Percentiles rank a stretch among this genome's conserved stretches.
phyloP scores from a whole-genome alignment of 345 rosid species.

The Mercurialis annua region DNA sequence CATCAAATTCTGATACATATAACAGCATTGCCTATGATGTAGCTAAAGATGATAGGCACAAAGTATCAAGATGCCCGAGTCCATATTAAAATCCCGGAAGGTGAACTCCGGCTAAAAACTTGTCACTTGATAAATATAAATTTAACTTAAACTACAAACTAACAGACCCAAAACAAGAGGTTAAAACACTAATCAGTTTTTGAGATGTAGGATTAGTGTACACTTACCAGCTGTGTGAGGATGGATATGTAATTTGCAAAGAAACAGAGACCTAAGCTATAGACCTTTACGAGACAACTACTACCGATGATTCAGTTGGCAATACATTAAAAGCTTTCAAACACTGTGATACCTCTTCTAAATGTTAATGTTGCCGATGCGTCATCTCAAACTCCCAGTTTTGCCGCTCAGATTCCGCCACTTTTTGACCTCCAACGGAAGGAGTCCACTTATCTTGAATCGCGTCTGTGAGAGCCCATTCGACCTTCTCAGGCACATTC shows the following conservation, averaged over 20 bases:
- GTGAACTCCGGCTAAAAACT: neutral
- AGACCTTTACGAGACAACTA: neutral
- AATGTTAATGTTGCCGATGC: conserved; percentile 36
- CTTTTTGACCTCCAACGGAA: conserved; percentile 34
- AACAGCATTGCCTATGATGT: too few species aligned
- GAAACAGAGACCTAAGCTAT: neutral
- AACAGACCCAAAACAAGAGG: neutral
- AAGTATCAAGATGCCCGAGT: too few species aligned
- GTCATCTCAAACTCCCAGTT: conserved; percentile 60
- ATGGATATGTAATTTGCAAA: neutral
- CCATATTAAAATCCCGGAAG: neutral
- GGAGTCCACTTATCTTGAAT: conserved; percentile 49
- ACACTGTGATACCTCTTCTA: conserved; percentile 4
- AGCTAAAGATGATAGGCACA: too few species aligned
- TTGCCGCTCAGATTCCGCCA: conserved; percentile 34
- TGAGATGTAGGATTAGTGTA: neutral
- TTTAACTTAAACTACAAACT: neutral
- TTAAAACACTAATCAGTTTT: neutral
- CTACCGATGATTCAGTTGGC: neutral
- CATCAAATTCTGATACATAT: too few species aligned
- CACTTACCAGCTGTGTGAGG: neutral
- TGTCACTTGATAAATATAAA: too few species aligned
- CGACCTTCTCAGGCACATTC: conserved; percentile 48
- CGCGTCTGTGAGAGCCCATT: conserved; percentile 45
- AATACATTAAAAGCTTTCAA: neutral